phyloP scores from a whole-genome alignment of 169 alveolate genomes.

The Babesia gibsoni region DNA sequence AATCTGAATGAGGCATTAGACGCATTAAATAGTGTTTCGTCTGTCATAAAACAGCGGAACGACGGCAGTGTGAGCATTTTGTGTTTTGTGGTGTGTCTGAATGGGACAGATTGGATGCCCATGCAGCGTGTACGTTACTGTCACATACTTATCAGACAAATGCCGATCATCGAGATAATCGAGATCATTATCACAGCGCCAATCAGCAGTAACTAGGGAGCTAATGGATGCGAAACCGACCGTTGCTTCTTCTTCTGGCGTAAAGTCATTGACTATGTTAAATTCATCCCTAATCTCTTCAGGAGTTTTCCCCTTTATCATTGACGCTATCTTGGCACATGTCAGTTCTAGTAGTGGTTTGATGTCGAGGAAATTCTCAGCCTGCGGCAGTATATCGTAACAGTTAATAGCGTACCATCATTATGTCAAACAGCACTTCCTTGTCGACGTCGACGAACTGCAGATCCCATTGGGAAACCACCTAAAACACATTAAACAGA shows the following conservation, averaged over 20 bases:
- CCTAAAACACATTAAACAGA: constrained; percentile 44
- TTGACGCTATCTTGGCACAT: constrained; percentile 93
- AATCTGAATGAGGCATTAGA: constrained; percentile 75
- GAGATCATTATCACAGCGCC: too few species aligned
- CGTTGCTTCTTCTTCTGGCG: constrained; percentile 93
- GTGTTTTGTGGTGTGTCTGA: too few species aligned
- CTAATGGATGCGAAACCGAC: constrained; percentile 26
- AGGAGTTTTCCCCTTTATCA: constrained; percentile 91
- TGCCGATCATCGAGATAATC: too few species aligned
- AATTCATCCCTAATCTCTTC: constrained; percentile 92
- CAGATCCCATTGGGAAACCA: constrained; percentile 90
- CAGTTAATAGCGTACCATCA: constrained; percentile 66
- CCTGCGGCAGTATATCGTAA: constrained; percentile 57
- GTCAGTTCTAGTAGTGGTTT: constrained; percentile 89
- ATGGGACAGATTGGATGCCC: too few species aligned
- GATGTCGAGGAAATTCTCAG: constrained; percentile 92
- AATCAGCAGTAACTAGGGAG: too few species aligned
- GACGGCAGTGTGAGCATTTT: too few species aligned
- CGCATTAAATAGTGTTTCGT: too few species aligned
- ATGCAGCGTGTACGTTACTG: too few species aligned
- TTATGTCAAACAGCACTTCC: constrained; percentile 88
- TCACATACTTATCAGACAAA: too few species aligned
- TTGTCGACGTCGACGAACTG: constrained; percentile 89
- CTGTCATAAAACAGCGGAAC: too few species aligned
- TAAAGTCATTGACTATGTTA: constrained; percentile 91